These are phyloP conservation scores for Harrya chromipes DNA, from an alignment of 768 basidiomycete genomes.

Conservation along the genomic window DNA sequence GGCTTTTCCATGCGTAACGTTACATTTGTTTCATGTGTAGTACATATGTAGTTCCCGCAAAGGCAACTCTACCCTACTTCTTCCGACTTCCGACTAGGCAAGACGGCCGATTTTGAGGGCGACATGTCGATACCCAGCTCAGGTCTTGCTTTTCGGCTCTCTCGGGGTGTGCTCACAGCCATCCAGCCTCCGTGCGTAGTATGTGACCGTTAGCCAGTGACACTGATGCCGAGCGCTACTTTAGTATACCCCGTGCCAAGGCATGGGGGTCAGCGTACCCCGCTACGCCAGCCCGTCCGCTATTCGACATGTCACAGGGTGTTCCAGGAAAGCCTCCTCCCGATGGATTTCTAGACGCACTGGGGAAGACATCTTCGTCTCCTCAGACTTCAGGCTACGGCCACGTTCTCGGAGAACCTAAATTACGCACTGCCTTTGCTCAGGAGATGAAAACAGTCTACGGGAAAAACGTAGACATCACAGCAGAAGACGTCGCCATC, in stretches of 20 bases:
- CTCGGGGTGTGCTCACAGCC: slow-evolving; percentile 40
- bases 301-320: slow-evolving; percentile 77
- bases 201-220: no score
- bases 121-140: slow-evolving; percentile 7
- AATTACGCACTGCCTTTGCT: slow-evolving; percentile 49
- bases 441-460: slow-evolving; percentile 64
- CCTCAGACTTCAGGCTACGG: slow-evolving; percentile 53
- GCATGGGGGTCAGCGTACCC: slow-evolving; percentile 51
- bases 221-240: not conserved
- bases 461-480: slow-evolving; percentile 46
- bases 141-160: slow-evolving; percentile 35
- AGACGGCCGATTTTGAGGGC: not conserved
- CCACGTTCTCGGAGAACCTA: slow-evolving; percentile 53
- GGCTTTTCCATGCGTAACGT: no score
- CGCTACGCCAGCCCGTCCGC: slow-evolving; percentile 40
- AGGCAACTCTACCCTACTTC: no score
- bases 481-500: slow-evolving; percentile 56
- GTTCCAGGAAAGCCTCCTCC: slow-evolving; percentile 69
- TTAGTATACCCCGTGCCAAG: slow-evolving; percentile 56
- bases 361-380: slow-evolving; percentile 44
- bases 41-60: no score
- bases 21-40: no score
- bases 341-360: slow-evolving; percentile 42
- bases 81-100: not conserved
- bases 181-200: slow-evolving; percentile 46